These are phyloP conservation scores for Holtermannia corniformis DNA, from an alignment of 768 basidiomycete genomes.

Conservation along the genomic window DNA sequence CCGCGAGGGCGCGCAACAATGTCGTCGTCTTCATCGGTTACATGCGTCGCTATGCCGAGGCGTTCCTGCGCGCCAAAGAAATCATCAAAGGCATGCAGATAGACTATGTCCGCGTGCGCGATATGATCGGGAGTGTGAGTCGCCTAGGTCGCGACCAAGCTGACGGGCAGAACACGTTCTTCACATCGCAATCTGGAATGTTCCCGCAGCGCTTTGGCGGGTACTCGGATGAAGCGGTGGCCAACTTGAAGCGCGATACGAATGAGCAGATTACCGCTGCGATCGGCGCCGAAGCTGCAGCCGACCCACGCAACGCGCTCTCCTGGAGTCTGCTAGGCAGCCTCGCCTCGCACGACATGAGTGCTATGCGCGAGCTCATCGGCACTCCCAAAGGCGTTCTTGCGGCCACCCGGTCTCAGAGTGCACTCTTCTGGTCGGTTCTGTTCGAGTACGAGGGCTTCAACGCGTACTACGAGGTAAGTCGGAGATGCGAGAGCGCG, in stretches of 20 bases:
- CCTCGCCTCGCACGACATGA: constrained; percentile 33
- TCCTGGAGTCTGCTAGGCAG: constrained; percentile 22
- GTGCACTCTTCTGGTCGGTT: constrained; percentile 16
- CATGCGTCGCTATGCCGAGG: constrained; percentile 35
- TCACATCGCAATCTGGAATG: constrained; percentile 25
- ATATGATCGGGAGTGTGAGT: constrained; percentile 33
- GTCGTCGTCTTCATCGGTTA: constrained; percentile 31
- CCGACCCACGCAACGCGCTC: constrained; percentile 4
- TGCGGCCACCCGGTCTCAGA: constrained; percentile 7
- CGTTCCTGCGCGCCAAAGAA: constrained; percentile 25
- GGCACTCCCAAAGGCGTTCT: constrained; percentile 25
- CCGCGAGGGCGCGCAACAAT: constrained; percentile 17
- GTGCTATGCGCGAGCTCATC: constrained; percentile 34
- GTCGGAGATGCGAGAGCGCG: neutral
- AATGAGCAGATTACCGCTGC: constrained; percentile 11
- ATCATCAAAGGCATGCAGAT: constrained; percentile 20
- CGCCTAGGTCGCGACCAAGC: neutral
- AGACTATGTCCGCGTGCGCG: constrained; percentile 25
- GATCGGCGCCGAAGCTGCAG: constrained; percentile 9
- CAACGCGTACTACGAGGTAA: constrained; percentile 31
- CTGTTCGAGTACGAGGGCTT: constrained; percentile 27
- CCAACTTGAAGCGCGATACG: constrained; percentile 5
- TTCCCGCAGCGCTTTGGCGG: constrained; percentile 19
- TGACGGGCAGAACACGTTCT: constrained; percentile 17
- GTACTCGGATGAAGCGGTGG: constrained; percentile 8